These are phyloP conservation scores for Pichia thaimueangensis DNA, from an alignment of 805 yeast genomes.

Conservation along the genomic window DNA sequence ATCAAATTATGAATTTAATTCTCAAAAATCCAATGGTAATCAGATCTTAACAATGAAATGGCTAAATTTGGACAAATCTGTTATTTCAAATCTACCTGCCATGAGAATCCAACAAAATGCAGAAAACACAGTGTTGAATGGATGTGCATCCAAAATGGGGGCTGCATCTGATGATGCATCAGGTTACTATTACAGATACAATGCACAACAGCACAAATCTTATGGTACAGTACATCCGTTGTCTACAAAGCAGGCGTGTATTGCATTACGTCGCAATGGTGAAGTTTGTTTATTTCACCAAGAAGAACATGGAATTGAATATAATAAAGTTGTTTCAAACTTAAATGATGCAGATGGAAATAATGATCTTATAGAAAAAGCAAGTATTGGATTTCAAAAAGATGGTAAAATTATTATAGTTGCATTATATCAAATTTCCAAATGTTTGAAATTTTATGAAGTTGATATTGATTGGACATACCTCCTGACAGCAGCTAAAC, in stretches of 20 bases:
- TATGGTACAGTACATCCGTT: slow-evolving; percentile 64
- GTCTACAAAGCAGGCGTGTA: slow-evolving; percentile 61
- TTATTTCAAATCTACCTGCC: slow-evolving; percentile 56
- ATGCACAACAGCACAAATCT: slow-evolving; percentile 52
- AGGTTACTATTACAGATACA: slow-evolving; percentile 41
- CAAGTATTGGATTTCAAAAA: slow-evolving; percentile 48
- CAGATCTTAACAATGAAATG: slow-evolving; percentile 53
- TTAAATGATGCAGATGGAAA: slow-evolving; percentile 27
- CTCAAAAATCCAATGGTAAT: slow-evolving; percentile 20
- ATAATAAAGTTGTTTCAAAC: slow-evolving; percentile 32
- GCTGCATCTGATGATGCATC: slow-evolving; percentile 30
- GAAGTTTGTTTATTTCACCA: slow-evolving; percentile 55
- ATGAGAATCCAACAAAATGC: slow-evolving; percentile 27
- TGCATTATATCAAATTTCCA: slow-evolving; percentile 33
- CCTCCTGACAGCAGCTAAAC: slow-evolving; percentile 39
- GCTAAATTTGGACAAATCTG: slow-evolving; percentile 68
- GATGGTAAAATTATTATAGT: slow-evolving; percentile 41
- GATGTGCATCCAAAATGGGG: slow-evolving; percentile 32
- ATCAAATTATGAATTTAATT: slow-evolving; percentile 12
- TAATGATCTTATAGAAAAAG: slow-evolving; percentile 23
- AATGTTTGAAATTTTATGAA: slow-evolving; percentile 35
- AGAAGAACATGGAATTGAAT: slow-evolving; percentile 56
- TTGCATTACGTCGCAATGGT: slow-evolving; percentile 61
- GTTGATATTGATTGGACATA: slow-evolving; percentile 52
- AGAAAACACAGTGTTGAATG: slow-evolving; percentile 26